Conservation (phyloP, 208 protist genomes). For the Wallacemonas rigidus region DNA sequence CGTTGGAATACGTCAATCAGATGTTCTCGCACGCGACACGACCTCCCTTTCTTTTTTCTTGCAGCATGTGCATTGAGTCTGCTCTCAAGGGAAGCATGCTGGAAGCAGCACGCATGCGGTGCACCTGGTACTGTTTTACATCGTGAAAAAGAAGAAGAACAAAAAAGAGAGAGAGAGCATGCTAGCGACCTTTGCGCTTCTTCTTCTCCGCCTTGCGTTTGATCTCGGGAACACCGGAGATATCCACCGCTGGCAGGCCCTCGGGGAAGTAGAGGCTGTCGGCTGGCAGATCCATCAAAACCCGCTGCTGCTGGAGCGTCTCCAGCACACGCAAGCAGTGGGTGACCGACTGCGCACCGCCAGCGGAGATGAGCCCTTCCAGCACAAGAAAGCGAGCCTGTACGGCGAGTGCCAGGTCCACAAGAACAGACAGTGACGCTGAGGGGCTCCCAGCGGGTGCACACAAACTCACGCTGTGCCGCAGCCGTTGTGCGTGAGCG, state of each 20-base stretch:
- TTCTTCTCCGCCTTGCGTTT: slow-evolving; percentile 76
- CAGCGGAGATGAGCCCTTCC: neutral
- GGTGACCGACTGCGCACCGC: neutral
- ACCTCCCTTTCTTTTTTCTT: no score
- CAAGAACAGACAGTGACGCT: neutral
- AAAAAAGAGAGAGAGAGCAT: neutral
- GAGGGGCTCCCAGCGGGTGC: neutral
- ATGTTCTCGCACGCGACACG: no score
- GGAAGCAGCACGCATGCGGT: no score
- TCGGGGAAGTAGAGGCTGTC: slow-evolving; percentile 1
- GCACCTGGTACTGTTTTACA: no score
- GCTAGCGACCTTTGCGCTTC: slow-evolving; percentile 43
- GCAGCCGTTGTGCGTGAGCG: neutral
- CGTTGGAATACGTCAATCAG: no score
- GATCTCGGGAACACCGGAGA: slow-evolving; percentile 55
- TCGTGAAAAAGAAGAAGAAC: neutral
- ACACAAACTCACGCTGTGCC: slow-evolving; percentile 3
- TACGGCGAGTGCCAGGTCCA: neutral
- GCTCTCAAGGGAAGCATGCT: no score
- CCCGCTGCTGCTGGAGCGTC: slow-evolving; percentile 1
- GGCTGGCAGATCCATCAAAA: neutral
- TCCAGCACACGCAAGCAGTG: slow-evolving; percentile 8
- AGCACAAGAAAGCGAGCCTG: neutral
- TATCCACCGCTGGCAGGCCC: neutral
- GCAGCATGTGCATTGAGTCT: no score